Base-by-base conservation (phyloP, 2,329 filamentous ascomycete species). In the Paraphoma chrysanthemicola region DNA sequence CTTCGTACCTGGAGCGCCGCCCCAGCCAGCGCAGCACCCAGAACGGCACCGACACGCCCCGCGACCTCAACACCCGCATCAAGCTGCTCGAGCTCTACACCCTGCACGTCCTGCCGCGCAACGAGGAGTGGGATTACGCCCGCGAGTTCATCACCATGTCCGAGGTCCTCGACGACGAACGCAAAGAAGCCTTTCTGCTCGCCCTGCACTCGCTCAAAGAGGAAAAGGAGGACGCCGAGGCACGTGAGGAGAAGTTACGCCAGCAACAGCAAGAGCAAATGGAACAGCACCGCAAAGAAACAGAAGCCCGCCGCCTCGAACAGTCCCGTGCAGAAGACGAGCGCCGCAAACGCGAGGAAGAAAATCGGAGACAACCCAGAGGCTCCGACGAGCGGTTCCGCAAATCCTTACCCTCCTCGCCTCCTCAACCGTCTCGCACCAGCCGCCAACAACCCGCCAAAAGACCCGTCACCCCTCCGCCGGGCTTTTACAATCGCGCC, bases 31-130 rank as follows among this genome's bases (percentile, higher is more conserved):
- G 68, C 43, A 70, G 54, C 57, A 53, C 62, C 11, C 54, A 73
- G 66, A 86, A 85, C 57, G 92, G 91, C 56, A 88, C 92, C 41
- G 88, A 92, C 71, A 96, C 92, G 0, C 92, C 92, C 0, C 88
- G 91, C 60, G 92, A 96, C 72, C 85, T 97, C 36, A 89, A 91
- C 65, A 88, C 92, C 4, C 86, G 93, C 44, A 88, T 97, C 62
- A 96, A 96, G 80, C 91, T 99, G 42, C 86, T 99, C 48, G 95
- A 99, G 78, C 84, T 99, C 8, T 99, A 97, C 76, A 96, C 93
- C 1, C 84, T 99, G 4, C 95, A 99, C 72, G 92, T 98, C 7
- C 86, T 99, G n/a, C 88, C 94, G 5, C 86, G 92, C 51, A 98
- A 97, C 67, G 88, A 92, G 53, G 93, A 98, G 78, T 99, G 95